Evolutionary conservation across 805 yeast species (phyloP).

Genomic region (Starmerella vitae): DNA sequence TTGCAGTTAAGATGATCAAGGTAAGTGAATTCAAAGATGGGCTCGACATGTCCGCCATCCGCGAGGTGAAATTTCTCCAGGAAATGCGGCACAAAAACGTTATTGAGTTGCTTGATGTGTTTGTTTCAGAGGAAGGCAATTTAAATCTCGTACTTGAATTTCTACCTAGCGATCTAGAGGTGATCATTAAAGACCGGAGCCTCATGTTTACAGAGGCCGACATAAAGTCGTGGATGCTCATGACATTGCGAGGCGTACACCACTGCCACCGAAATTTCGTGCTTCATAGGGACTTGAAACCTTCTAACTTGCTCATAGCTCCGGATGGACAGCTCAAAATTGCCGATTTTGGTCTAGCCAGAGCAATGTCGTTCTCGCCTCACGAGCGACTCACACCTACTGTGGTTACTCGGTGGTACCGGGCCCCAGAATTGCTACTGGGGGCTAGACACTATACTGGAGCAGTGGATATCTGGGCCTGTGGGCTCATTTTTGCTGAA

Average conservation of each 20-base stretch:
- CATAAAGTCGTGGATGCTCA: slow-evolving; percentile 82
- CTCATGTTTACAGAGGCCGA: slow-evolving; percentile 73
- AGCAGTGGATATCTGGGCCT: slow-evolving; percentile 91
- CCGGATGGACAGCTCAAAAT: slow-evolving; percentile 80
- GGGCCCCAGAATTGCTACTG: slow-evolving; percentile 86
- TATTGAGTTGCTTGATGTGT: slow-evolving; percentile 80
- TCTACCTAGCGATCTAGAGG: slow-evolving; percentile 82
- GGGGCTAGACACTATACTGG: slow-evolving; percentile 83
- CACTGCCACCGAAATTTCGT: slow-evolving; percentile 90
- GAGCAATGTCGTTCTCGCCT: slow-evolving; percentile 59
- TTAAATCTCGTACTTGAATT: slow-evolving; percentile 85
- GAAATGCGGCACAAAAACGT: slow-evolving; percentile 75
- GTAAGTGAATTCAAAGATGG: slow-evolving; percentile 93
- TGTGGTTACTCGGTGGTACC: slow-evolving; percentile 95
- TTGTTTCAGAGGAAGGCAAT: slow-evolving; percentile 41
- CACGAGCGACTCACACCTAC: slow-evolving; percentile 64
- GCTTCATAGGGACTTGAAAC: slow-evolving; percentile 85
- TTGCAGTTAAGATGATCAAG: slow-evolving; percentile 93
- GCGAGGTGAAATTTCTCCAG: slow-evolving; percentile 82
- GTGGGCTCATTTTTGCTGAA: slow-evolving; percentile 93
- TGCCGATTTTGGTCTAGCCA: slow-evolving; percentile 95
- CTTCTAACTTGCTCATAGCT: slow-evolving; percentile 74
- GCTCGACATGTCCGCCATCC: slow-evolving; percentile 88
- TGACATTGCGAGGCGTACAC: slow-evolving; percentile 89
- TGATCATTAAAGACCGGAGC: slow-evolving; percentile 65